Conservation (phyloP, 1,284 basidiomycete genomes). For the Tilletia walkeri region DNA sequence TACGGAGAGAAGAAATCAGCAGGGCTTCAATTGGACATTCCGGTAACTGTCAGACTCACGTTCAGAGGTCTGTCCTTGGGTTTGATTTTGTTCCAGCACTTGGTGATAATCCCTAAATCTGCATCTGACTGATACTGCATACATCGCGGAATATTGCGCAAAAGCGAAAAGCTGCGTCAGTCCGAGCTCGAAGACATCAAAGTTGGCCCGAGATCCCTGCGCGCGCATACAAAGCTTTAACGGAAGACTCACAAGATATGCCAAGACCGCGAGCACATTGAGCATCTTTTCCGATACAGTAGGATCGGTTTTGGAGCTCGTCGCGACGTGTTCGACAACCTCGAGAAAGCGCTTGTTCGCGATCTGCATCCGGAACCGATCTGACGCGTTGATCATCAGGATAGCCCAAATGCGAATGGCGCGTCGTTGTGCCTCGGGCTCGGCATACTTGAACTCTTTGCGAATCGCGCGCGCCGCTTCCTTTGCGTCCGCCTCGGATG, state of each 20-base stretch:
- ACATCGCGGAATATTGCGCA: background rate
- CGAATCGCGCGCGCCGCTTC: slow-evolving; percentile 45
- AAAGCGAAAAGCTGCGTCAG: background rate
- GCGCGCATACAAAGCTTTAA: background rate
- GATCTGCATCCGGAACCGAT: slow-evolving; percentile 42
- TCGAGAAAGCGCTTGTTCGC: slow-evolving; percentile 46
- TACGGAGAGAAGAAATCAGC: background rate
- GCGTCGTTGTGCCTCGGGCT: slow-evolving; percentile 32
- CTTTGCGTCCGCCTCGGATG: slow-evolving; percentile 42
- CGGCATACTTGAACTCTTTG: slow-evolving; percentile 47
- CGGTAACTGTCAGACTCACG: background rate
- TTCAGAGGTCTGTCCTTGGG: slow-evolving; percentile 38
- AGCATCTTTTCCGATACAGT: slow-evolving; percentile 42
- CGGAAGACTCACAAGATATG: slow-evolving; percentile 25
- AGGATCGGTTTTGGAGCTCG: slow-evolving; percentile 36
- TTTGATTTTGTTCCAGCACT: slow-evolving; percentile 44
- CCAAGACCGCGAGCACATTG: slow-evolving; percentile 41
- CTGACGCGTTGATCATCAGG: slow-evolving; percentile 36
- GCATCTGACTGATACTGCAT: slow-evolving; percentile 33
- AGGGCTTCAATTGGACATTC: no score
- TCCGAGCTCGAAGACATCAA: background rate
- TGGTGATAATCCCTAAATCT: slow-evolving; percentile 39
- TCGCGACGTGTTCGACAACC: slow-evolving; percentile 38
- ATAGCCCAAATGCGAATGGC: slow-evolving; percentile 45
- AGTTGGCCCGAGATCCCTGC: background rate